These are phyloP conservation scores for Hysterium pulicare DNA, from an alignment of 2,329 filamentous ascomycete genomes.

Conservation along the genomic window DNA sequence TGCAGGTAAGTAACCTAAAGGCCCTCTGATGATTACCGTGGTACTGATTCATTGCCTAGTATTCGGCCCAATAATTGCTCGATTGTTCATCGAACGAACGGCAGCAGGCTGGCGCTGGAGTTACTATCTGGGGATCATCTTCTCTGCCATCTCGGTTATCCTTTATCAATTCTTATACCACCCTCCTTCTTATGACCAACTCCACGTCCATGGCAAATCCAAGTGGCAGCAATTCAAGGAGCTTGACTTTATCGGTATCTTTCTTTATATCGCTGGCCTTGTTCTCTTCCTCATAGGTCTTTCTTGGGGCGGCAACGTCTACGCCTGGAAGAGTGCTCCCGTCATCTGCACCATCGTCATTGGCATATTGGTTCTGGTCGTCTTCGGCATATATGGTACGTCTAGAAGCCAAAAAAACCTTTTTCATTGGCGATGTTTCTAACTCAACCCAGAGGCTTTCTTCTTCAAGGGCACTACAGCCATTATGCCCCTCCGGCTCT, in stretches of 20 bases:
- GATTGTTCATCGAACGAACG: constrained; percentile 40
- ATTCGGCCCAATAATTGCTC: constrained; percentile 49
- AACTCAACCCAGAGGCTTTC: constrained; percentile 14
- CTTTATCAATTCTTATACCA: constrained; percentile 49
- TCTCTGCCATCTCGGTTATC: constrained; percentile 38
- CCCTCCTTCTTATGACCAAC: constrained; percentile 43
- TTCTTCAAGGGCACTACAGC: constrained; percentile 28
- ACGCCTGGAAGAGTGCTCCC: constrained; percentile 24
- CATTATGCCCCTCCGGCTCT: constrained; percentile 31
- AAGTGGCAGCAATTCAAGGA: constrained; percentile 22
- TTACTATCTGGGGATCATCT: constrained; percentile 50
- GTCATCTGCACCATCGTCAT: constrained; percentile 18
- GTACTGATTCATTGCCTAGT: constrained; percentile 15
- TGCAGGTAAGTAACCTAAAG: constrained; percentile 20
- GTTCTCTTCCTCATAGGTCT: constrained; percentile 45
- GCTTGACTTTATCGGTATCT: constrained; percentile 46
- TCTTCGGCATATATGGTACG: constrained; percentile 14
- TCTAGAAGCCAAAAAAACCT: neutral
- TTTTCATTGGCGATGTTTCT: neutral
- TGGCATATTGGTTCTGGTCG: constrained; percentile 22
- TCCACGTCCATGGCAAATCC: constrained; percentile 29
- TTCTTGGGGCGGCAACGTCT: constrained; percentile 40
- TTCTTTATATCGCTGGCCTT: constrained; percentile 43
- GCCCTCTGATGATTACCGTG: neutral
- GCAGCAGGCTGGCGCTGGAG: constrained; percentile 39